These are phyloP conservation scores for Penicillium chermesinum DNA, from an alignment of 495 filamentous ascomycete species.

Conservation along the genomic window DNA sequence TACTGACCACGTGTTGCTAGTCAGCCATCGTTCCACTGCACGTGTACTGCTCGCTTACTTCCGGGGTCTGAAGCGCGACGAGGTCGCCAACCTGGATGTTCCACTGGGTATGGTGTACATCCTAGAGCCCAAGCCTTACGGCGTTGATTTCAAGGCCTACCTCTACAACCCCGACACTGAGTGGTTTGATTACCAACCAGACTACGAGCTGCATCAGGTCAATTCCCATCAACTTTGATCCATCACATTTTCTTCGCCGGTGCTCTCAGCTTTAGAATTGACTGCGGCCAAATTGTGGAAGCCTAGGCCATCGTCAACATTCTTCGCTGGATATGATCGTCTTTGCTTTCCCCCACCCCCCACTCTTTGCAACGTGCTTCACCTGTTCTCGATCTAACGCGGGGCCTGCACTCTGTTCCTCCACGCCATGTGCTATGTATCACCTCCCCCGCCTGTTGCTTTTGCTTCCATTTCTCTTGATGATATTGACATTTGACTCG, in stretches of 20 bases:
- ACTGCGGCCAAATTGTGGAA: background rate
- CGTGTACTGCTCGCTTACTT: constrained; percentile 95
- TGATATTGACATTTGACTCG: constrained; percentile 9
- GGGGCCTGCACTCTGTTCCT: background rate
- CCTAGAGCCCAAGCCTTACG: constrained; percentile 95
- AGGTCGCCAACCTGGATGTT: constrained; percentile 88
- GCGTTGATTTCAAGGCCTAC: constrained; percentile 93
- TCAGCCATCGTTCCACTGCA: constrained; percentile 84
- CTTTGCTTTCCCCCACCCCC: background rate
- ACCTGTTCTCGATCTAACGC: too few species aligned
- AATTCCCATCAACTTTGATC: constrained; percentile 5
- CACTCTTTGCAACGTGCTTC: constrained; percentile 15
- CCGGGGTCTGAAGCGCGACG: constrained; percentile 78
- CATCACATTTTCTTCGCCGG: background rate
- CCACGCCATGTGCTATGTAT: background rate
- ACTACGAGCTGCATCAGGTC: constrained; percentile 65
- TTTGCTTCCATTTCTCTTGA: background rate
- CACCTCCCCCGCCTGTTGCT: background rate
- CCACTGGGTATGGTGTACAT: constrained; percentile 89
- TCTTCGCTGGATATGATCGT: background rate
- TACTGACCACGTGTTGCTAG: constrained; percentile 87
- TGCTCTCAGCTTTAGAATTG: background rate
- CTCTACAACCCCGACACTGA: constrained; percentile 69
- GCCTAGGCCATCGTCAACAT: background rate
- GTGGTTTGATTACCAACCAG: constrained; percentile 76